Evolutionary conservation across 352 stramenopile genomes (phyloP), one percentile per base, ranked within the genome.

Genomic region (Globisporangium yorkense): DNA sequence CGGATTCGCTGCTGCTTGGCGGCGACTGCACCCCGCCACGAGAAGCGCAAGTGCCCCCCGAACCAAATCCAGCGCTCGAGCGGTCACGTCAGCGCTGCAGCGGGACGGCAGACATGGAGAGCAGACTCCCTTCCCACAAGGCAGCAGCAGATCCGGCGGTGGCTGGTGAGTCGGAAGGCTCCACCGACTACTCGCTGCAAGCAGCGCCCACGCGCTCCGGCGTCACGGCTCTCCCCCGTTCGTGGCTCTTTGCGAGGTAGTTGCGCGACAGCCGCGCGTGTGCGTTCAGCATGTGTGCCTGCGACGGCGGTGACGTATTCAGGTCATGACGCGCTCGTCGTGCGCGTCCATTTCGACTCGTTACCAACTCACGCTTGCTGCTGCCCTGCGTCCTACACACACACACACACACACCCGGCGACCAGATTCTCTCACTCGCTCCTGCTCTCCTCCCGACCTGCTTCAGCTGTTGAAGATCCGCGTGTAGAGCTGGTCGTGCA

Each of bases 401-500:
- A 43, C 37, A 41, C 37, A 3, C 37, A 18, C 10, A 37, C 8
- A 40, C 35, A 40, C 35, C 8, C 35, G 10, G 4, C 35, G 35
- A 13, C 0, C 35, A 27, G 24, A 27, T 37, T 40, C 35, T 40
- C 35, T 15, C 35, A 40, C 4, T 13, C 12, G 35, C 35, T 40
- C 10, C 8, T 27, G 24, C 24, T 27, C 24, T 27, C 24, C 24
- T 27, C 24, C 1, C 24, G 24, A 27, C 24, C 24, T 27, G 24
- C 24, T 20, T 49, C 20, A 87, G 53, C 84, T 94, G 61, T 92
- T 94, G 61, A 94, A 94, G 46, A 94, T 92, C 33, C 84, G 82
- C 60, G 84, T 94, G 67, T 94, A 94, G n/a, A 94, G 67, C 53
- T 89, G 77, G 59, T 94, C 84, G 62, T 94, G 84, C 72, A 89